Percentiles rank a stretch among this genome's conserved stretches.
Conservation (phyloP, 768 basidiomycete genomes). For the Tulasnella sp. region DNA sequence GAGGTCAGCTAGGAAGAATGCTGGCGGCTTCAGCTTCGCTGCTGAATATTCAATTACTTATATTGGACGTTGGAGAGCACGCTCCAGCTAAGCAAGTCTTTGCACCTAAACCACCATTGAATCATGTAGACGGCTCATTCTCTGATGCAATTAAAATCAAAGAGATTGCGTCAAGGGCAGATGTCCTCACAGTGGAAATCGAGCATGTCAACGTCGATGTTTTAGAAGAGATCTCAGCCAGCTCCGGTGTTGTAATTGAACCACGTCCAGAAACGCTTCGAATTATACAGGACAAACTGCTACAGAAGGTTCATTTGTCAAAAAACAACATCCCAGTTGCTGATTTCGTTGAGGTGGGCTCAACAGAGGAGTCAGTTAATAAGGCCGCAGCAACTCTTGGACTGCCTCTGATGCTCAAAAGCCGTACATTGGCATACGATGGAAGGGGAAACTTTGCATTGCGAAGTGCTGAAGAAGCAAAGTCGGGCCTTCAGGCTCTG, state of each 20-base stretch:
- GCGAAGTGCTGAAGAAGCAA: conserved; percentile 31
- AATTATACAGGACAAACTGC: conserved; percentile 68
- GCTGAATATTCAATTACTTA: conserved; percentile 66
- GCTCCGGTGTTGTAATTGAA: conserved; percentile 23
- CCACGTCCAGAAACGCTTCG: conserved; percentile 73
- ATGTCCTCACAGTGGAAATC: conserved; percentile 89
- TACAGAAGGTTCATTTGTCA: conserved; percentile 48
- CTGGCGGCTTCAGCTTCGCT: conserved; percentile 79
- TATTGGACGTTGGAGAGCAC: conserved; percentile 71
- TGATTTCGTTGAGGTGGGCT: conserved; percentile 41
- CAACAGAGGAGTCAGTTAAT: conserved; percentile 34
- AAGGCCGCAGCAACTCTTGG: conserved; percentile 49
- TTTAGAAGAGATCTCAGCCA: conserved; percentile 45
- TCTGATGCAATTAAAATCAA: conserved; percentile 63
- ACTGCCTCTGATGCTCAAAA: conserved; percentile 90
- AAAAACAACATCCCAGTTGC: conserved; percentile 40
- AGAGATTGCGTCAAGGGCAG: conserved; percentile 64
- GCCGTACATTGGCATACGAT: conserved; percentile 89
- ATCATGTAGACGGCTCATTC: conserved; percentile 84
- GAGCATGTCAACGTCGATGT: conserved; percentile 82
- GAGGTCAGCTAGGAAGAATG: conserved; percentile 97
- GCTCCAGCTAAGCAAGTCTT: conserved; percentile 85
- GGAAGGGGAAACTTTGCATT: conserved; percentile 86
- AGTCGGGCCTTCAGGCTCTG: conserved; percentile 34
- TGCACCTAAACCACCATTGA: conserved; percentile 34